Evolutionary conservation across 2,329 filamentous ascomycete genomes (phyloP).

Genomic region (Aspergillus oerlinghausenensis): DNA sequence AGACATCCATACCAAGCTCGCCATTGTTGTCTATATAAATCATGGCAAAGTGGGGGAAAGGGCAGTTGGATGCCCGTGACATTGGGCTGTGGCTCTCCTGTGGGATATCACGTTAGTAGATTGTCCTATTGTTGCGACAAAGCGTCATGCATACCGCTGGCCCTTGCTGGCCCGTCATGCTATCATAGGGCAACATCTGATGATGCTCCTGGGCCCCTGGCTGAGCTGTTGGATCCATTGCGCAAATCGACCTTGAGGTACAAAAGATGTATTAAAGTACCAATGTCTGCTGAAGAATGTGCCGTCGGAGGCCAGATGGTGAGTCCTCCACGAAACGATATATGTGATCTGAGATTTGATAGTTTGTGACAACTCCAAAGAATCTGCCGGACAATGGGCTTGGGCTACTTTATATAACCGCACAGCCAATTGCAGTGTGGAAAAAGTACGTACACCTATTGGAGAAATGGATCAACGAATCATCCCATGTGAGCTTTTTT

Average conservation of each 20-base stretch:
- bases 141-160: slow-evolving; percentile 14
- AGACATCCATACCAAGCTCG: slow-evolving; percentile 27
- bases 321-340: neutral
- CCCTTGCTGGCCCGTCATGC: slow-evolving; percentile 16
- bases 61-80: slow-evolving; percentile 17
- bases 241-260: slow-evolving; percentile 7
- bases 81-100: slow-evolving; percentile 18
- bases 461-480: neutral
- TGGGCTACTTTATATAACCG: neutral
- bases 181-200: slow-evolving; percentile 16
- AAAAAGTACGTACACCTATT: neutral
- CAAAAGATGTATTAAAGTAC: neutral
- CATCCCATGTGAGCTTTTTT: neutral
- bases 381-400: neutral
- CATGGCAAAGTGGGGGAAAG: slow-evolving; percentile 34
- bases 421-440: neutral
- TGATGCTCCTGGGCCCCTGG: slow-evolving; percentile 11
- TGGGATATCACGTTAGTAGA: slow-evolving; percentile 7
- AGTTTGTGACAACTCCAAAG: neutral
- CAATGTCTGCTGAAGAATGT: neutral
- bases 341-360: neutral
- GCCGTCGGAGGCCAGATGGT: neutral
- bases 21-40: slow-evolving; percentile 35
- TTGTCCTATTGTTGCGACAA: slow-evolving; percentile 1
- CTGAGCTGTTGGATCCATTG: slow-evolving; percentile 15